These are phyloP conservation scores for Apiospora sp. DNA, from an alignment of 2,329 filamentous ascomycete genomes.

Conservation along the genomic window DNA sequence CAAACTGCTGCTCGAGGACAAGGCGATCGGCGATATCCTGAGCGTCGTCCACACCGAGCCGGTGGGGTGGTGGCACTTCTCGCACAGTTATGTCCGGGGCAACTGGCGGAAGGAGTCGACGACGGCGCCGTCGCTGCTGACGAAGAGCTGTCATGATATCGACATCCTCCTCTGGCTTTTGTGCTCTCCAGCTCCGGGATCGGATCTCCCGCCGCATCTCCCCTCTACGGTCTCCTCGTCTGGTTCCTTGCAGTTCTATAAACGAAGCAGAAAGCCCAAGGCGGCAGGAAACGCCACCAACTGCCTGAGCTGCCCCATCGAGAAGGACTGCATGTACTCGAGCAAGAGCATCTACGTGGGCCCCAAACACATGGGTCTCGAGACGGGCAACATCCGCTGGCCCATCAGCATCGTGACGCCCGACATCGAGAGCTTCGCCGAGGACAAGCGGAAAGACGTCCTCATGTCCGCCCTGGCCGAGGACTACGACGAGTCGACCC, in stretches of 20 bases:
- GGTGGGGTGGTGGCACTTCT: slow-evolving; percentile 95
- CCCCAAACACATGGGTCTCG: slow-evolving; percentile 64
- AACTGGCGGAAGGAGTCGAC: slow-evolving; percentile 89
- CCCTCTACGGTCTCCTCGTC: slow-evolving; percentile 79
- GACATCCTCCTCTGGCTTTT: slow-evolving; percentile 93
- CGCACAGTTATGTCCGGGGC: slow-evolving; percentile 88
- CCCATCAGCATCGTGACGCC: slow-evolving; percentile 89
- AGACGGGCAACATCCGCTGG: slow-evolving; percentile 75
- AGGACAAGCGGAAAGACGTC: slow-evolving; percentile 49
- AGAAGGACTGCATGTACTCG: slow-evolving; percentile 82
- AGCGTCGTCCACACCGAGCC: slow-evolving; percentile 93
- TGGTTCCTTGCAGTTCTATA: slow-evolving; percentile 82
- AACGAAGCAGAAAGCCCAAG: slow-evolving; percentile 75
- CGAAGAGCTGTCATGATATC: slow-evolving; percentile 96
- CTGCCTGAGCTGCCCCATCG: slow-evolving; percentile 81
- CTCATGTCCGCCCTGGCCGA: slow-evolving; percentile 49
- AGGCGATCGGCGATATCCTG: slow-evolving; percentile 82
- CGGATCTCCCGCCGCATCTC: slow-evolving; percentile 67
- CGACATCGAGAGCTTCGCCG: slow-evolving; percentile 82
- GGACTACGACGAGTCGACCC: slow-evolving; percentile 61
- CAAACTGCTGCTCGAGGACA: slow-evolving; percentile 77
- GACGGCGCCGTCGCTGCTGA: slow-evolving; percentile 83
- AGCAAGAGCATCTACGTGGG: slow-evolving; percentile 85
- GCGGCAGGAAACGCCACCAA: slow-evolving; percentile 82
- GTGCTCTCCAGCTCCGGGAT: slow-evolving; percentile 69